Conservation (phyloP, 106 monocot species). For the Acorus gramineus region DNA sequence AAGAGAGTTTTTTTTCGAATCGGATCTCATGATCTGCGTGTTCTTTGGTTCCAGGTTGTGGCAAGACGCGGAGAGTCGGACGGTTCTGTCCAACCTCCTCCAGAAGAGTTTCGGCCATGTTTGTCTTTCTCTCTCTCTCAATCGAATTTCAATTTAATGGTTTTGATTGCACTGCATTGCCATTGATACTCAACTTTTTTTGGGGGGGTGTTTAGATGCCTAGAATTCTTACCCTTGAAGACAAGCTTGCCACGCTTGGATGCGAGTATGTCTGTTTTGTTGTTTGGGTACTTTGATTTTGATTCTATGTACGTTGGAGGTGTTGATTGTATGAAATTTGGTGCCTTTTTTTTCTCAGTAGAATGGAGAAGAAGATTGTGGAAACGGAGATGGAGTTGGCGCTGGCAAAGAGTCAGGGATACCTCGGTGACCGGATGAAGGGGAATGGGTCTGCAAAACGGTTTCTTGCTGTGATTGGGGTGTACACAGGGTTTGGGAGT, state of each 20-base stretch:
- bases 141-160: not conserved
- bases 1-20: no score
- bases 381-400: slow-evolving; percentile 95
- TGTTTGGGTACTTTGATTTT: not conserved
- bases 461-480: slow-evolving; percentile 83
- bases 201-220: slow-evolving; percentile 37
- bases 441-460: slow-evolving; percentile 29
- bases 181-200: not conserved
- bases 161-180: not conserved
- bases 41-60: slow-evolving; percentile 48
- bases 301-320: no score
- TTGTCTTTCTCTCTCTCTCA: not conserved
- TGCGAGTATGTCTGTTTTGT: slow-evolving; percentile 55
- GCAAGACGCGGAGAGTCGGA: slow-evolving; percentile 86
- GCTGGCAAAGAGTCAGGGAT: slow-evolving; percentile 84
- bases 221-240: slow-evolving; percentile 69
- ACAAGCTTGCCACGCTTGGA: slow-evolving; percentile 73
- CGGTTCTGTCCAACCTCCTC: slow-evolving; percentile 58
- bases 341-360: not conserved
- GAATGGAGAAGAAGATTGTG: slow-evolving; percentile 65
- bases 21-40: not conserved
- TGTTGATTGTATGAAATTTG: not conserved
- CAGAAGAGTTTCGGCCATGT: slow-evolving; percentile 56
- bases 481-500: slow-evolving; percentile 94
- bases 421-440: slow-evolving; percentile 30